phyloP scores from a whole-genome alignment of 208 protist species.

The Endotrypanum monterogeii region DNA sequence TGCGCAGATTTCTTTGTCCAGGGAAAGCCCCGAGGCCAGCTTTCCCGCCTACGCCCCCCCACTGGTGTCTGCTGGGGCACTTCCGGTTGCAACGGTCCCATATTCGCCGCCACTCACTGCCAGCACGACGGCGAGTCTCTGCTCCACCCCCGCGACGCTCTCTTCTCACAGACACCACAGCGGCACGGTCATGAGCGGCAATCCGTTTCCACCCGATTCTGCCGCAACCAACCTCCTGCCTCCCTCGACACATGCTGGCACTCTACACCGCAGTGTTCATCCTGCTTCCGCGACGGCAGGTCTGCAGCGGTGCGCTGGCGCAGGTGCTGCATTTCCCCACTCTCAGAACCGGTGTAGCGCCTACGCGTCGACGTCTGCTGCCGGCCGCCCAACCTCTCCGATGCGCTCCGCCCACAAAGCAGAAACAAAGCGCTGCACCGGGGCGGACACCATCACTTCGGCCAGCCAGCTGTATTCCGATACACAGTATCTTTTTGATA shows the following conservation, averaged over 20 bases:
- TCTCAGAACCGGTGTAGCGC: neutral
- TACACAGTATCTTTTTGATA: constrained; percentile 40
- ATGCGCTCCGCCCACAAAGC: constrained; percentile 16
- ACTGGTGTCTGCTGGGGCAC: constrained; percentile 5
- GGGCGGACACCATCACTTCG: constrained; percentile 1
- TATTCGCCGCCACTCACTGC: constrained; percentile 35
- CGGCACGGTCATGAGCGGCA: neutral
- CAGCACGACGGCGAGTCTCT: constrained; percentile 29
- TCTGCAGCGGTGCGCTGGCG: constrained; percentile 3
- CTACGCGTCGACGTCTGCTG: neutral
- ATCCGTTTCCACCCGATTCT: constrained; percentile 15
- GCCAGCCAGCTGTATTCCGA: constrained; percentile 42
- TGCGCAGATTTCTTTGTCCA: constrained; percentile 21
- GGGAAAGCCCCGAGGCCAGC: neutral
- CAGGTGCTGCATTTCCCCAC: neutral
- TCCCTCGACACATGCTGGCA: neutral
- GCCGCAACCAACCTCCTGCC: neutral
- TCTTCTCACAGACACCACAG: constrained; percentile 1
- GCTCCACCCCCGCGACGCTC: constrained; percentile 34
- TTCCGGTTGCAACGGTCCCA: constrained; percentile 36
- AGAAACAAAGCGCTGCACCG: neutral
- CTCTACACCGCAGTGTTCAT: constrained; percentile 7
- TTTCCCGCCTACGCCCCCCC: constrained; percentile 11
- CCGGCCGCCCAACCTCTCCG: constrained; percentile 1
- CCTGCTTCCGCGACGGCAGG: constrained; percentile 11